Percentiles rank a stretch among this genome's conserved stretches.
phyloP scores from a whole-genome alignment of 768 basidiomycete species.

The Mycena rosella region DNA sequence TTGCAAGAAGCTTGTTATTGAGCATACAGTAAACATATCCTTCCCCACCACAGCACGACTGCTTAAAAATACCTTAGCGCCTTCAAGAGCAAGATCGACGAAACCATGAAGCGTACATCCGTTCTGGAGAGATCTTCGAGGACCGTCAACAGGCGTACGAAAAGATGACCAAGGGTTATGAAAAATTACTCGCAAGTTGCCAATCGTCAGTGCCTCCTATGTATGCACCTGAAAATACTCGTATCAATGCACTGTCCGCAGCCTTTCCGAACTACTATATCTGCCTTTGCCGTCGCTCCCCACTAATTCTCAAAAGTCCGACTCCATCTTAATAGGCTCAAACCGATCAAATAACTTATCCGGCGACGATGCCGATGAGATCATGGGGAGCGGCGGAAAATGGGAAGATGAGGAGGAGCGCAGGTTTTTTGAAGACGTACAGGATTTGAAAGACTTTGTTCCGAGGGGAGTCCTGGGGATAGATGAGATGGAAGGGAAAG shows the following conservation, averaged over 20 bases:
- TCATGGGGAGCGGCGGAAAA: slow-evolving; percentile 75
- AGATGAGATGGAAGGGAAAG: slow-evolving; percentile 56
- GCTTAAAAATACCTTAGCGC: slow-evolving; percentile 62
- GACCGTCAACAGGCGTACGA: slow-evolving; percentile 99
- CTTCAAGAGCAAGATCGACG: slow-evolving; percentile 96
- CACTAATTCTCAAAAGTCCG: slow-evolving; percentile 81
- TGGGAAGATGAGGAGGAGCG: slow-evolving; percentile 99
- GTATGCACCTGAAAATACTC: slow-evolving; percentile 4
- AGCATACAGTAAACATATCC: slow-evolving; percentile 78
- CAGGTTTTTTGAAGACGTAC: slow-evolving; percentile 92
- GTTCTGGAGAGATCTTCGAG: slow-evolving; percentile 99
- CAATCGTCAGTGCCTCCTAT: slow-evolving; percentile 71
- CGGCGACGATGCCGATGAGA: slow-evolving; percentile 72
- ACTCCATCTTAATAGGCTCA: slow-evolving; percentile 84
- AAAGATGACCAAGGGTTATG: slow-evolving; percentile 97
- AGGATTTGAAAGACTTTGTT: slow-evolving; percentile 92
- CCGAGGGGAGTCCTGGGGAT: slow-evolving; percentile 90
- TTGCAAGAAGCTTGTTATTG: slow-evolving; percentile 90
- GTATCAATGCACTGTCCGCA: slow-evolving; percentile 46
- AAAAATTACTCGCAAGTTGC: slow-evolving; percentile 89
- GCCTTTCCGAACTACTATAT: slow-evolving; percentile 92
- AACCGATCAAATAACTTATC: slow-evolving; percentile 49
- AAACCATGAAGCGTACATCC: slow-evolving; percentile 99
- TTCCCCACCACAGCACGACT: not conserved
- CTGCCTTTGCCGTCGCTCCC: slow-evolving; percentile 87